Evolutionary conservation across 495 filamentous ascomycete genomes (phyloP), one percentile per base, ranked within the genome.

Genomic region (Lasiosphaeria miniovina): DNA sequence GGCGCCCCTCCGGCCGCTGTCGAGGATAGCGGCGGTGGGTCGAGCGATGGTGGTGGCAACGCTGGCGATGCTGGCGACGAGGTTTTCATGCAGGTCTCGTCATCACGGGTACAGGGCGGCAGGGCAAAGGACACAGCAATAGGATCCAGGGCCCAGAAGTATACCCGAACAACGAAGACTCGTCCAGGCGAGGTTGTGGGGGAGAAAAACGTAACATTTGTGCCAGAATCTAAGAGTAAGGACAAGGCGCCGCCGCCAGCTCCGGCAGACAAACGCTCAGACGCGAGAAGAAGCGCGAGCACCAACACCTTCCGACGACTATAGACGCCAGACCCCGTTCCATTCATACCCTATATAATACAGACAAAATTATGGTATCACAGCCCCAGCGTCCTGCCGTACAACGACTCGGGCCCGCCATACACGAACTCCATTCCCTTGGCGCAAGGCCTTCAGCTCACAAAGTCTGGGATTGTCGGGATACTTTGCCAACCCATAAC

Each of bases 191-290:
- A 84, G 17, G 82, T 88, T 3, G 84, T 90, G 32, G 94, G 95
- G 9, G 95, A 97, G 72, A 82, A 88, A 66, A 85, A 94, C 70
- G 77, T 98, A 52, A 90, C 90, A 17, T 98, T 97, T 77, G 85
- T 86, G 56, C 90, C 90, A 17, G 76, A 80, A 43, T 79, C 75
- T 45, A 86, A 82, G 61, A 83, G 74, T 55, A 86, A 77, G 72
- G 50, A 58, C 58, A 61, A 71, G 68, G 61, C 72, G 70, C 46
- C 72, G 67, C 54, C 71, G 50, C 64, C 71, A 54, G 61, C 66
- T 35, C 67, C 74, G 60, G 61, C 62, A 56, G 68, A 71, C 59
- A 75, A 74, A 63, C 77, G 76, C 52, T 63, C 65, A 38, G 76
- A 80, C 62, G 76, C 81, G 56, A 81, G 83, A 80, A 76, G 88